phyloP scores from a whole-genome alignment of 164 flowering plant species.

The Liriodendron chinense region DNA sequence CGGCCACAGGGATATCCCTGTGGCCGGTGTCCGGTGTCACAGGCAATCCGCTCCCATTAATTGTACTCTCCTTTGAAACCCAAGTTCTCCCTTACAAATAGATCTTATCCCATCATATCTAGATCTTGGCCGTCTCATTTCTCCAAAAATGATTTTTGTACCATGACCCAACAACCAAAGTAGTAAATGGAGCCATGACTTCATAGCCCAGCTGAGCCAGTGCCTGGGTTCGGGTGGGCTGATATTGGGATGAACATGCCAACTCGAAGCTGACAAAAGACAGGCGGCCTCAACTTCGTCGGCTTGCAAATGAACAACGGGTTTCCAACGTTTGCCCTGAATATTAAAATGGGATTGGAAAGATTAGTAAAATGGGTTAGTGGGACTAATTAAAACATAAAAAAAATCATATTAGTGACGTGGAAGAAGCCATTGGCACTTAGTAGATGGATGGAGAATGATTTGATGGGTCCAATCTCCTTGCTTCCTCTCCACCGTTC shows the following conservation, averaged over 20 bases:
- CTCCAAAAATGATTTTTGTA: too few species aligned
- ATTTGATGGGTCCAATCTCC: conserved; percentile 2
- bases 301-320: conserved; percentile 26
- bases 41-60: too few species aligned
- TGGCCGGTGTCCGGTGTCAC: too few species aligned
- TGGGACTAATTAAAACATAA: neutral
- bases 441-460: conserved; percentile 22
- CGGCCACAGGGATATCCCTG: too few species aligned
- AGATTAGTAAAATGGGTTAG: conserved; percentile 12
- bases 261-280: conserved; percentile 26
- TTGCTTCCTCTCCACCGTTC: conserved; percentile 14
- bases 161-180: neutral
- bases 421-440: conserved; percentile 8
- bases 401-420: conserved; percentile 6
- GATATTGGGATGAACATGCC: conserved; percentile 1
- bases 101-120: too few species aligned
- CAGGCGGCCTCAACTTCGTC: conserved; percentile 40
- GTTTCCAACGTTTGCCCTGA: conserved; percentile 29
- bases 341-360: conserved; percentile 32
- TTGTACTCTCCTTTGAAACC: too few species aligned
- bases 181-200: neutral
- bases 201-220: neutral
- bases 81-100: neutral
- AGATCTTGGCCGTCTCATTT: too few species aligned
- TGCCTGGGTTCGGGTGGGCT: neutral